Percentiles rank a stretch among this genome's conserved stretches.
phyloP scores from a whole-genome alignment of 345 rosid species.

The Arabis alpina region DNA sequence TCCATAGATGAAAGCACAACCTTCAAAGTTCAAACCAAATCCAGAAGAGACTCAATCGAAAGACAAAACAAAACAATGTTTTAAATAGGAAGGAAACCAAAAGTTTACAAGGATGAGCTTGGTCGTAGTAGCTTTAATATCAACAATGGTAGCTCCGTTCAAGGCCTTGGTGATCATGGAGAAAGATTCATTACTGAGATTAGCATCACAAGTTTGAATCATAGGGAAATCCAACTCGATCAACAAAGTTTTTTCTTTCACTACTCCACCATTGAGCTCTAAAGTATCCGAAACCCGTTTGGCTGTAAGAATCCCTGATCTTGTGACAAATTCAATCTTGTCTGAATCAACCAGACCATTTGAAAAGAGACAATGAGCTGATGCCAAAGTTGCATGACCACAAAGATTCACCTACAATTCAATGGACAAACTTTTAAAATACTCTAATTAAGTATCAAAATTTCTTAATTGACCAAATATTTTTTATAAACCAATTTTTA shows the following conservation, averaged over 20 bases:
- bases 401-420: conserved; percentile 67
- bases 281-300: conserved; percentile 47
- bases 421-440: neutral
- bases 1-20: conserved; percentile 67
- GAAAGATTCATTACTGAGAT: conserved; percentile 41
- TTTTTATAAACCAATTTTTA: too few relatives aligned
- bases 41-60: neutral
- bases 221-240: conserved; percentile 67
- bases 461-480: too few relatives aligned
- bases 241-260: conserved; percentile 38
- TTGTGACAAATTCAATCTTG: conserved; percentile 66
- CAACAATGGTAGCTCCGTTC: conserved; percentile 54
- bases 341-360: conserved; percentile 55
- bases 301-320: conserved; percentile 70
- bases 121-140: conserved; percentile 49
- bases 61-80: neutral
- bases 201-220: conserved; percentile 44
- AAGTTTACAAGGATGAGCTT: conserved; percentile 54
- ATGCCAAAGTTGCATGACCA: conserved; percentile 89
- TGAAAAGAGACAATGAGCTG: conserved; percentile 70
- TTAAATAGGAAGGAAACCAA: neutral
- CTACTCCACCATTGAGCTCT: conserved; percentile 42
- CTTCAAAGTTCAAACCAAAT: conserved; percentile 52
- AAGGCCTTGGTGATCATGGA: conserved; percentile 55
- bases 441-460: neutral